Percentiles rank a stretch among this genome's conserved stretches.
Conservation (phyloP, 2,329 filamentous ascomycete genomes). For the Claviceps arundinis region DNA sequence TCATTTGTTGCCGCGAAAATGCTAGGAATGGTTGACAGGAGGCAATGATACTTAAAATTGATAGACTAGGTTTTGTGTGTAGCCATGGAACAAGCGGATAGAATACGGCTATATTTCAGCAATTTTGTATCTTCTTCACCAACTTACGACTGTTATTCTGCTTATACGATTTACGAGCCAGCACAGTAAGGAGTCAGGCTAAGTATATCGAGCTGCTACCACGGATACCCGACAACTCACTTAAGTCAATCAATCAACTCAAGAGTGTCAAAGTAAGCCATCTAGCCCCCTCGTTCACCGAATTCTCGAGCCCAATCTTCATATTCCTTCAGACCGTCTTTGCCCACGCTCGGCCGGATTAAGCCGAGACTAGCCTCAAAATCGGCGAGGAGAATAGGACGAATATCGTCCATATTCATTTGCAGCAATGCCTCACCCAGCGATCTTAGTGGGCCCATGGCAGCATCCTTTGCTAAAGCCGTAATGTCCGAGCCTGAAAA, state of each 20-base stretch:
- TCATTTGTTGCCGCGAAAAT: neutral
- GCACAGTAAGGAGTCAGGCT: too few relatives aligned
- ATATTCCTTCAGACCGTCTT: constrained; percentile 71
- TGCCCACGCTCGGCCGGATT: constrained; percentile 83
- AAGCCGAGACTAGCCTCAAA: constrained; percentile 73
- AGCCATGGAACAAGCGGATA: neutral
- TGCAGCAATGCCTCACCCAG: constrained; percentile 79
- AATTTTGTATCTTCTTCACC: neutral
- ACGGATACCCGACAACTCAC: too few relatives aligned
- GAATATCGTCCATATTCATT: constrained; percentile 89
- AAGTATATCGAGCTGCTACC: too few relatives aligned
- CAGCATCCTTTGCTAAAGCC: constrained; percentile 89
- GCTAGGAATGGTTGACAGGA: neutral
- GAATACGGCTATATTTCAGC: neutral
- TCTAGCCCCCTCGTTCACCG: constrained; percentile 72
- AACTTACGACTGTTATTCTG: neutral
- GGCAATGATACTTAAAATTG: neutral
- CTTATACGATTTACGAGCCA: neutral
- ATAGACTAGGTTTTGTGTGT: neutral
- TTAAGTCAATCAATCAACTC: too few relatives aligned
- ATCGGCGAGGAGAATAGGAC: constrained; percentile 69
- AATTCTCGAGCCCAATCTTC: constrained; percentile 92
- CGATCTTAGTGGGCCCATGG: constrained; percentile 87
- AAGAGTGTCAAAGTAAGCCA: neutral
- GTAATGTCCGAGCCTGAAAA: constrained; percentile 97